These are phyloP conservation scores for Seiridium cupressi DNA, from an alignment of 2,329 filamentous ascomycete species.

Conservation along the genomic window DNA sequence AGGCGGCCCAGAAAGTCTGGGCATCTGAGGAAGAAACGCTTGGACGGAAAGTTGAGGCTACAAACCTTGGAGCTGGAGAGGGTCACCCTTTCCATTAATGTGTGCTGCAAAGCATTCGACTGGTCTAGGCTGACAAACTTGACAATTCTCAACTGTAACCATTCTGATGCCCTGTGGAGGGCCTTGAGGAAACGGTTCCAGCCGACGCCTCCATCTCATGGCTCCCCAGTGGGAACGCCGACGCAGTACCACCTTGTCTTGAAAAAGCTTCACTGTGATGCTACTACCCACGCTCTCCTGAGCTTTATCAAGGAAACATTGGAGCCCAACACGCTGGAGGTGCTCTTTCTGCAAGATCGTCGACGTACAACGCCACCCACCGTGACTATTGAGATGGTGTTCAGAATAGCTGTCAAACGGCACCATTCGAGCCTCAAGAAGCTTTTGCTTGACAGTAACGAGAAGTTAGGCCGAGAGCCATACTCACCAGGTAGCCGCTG, in stretches of 20 bases:
- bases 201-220: slow-evolving; percentile 34
- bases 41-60: slow-evolving; percentile 62
- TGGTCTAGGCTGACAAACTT: slow-evolving; percentile 71
- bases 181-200: slow-evolving; percentile 63
- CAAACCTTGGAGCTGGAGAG: slow-evolving; percentile 74
- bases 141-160: slow-evolving; percentile 71
- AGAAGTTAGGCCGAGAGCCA: slow-evolving; percentile 38
- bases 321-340: slow-evolving; percentile 76
- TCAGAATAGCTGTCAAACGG: slow-evolving; percentile 66
- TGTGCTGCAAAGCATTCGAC: slow-evolving; percentile 70
- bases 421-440: slow-evolving; percentile 71
- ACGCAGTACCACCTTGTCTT: slow-evolving; percentile 63
- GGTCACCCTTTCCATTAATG: slow-evolving; percentile 68
- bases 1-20: background rate
- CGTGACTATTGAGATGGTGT: slow-evolving; percentile 69
- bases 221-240: slow-evolving; percentile 29
- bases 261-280: slow-evolving; percentile 74
- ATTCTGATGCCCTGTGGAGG: slow-evolving; percentile 75
- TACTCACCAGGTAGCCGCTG: slow-evolving; percentile 46
- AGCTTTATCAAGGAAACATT: slow-evolving; percentile 75
- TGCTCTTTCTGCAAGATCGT: slow-evolving; percentile 72
- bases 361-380: slow-evolving; percentile 44
- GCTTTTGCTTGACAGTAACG: slow-evolving; percentile 70
- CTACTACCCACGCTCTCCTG: slow-evolving; percentile 66
- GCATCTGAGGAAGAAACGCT: slow-evolving; percentile 30